Percentiles rank a stretch among this genome's conserved stretches.
Conservation (phyloP, 2,329 filamentous ascomycete genomes). For the Beauveria australis region DNA sequence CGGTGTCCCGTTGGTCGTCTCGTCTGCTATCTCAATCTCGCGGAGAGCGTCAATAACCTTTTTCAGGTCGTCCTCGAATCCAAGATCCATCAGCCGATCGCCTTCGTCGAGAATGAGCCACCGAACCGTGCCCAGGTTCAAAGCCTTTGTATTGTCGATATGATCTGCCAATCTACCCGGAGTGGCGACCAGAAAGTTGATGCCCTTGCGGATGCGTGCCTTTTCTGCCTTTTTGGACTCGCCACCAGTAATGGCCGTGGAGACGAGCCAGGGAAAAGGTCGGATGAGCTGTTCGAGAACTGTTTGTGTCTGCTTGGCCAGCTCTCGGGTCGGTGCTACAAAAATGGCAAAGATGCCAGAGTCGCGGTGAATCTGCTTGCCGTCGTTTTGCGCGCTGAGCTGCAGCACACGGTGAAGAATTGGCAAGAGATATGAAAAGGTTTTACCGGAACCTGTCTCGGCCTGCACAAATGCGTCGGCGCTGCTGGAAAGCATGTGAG, state of each 20-base stretch:
- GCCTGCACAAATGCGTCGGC: constrained; percentile 94
- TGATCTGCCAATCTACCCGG: constrained; percentile 89
- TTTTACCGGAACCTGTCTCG: constrained; percentile 96
- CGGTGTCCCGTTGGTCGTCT: constrained; percentile 48
- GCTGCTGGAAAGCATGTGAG: constrained; percentile 70
- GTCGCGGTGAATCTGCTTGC: constrained; percentile 62
- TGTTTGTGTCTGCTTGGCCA: constrained; percentile 86
- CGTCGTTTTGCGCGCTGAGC: constrained; percentile 52
- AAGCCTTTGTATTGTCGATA: constrained; percentile 79
- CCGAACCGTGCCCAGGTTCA: constrained; percentile 80
- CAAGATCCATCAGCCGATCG: constrained; percentile 95
- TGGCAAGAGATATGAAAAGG: constrained; percentile 86
- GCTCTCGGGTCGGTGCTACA: constrained; percentile 85
- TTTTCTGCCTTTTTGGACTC: constrained; percentile 77
- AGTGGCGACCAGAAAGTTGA: constrained; percentile 93
- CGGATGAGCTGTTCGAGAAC: constrained; percentile 79
- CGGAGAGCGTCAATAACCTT: constrained; percentile 77
- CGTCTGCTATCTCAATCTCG: constrained; percentile 49
- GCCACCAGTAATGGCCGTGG: constrained; percentile 69
- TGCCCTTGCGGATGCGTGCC: constrained; percentile 81
- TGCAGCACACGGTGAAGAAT: constrained; percentile 82
- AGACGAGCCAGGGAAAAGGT: constrained; percentile 91
- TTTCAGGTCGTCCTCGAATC: constrained; percentile 89
- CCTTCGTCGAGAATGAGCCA: constrained; percentile 96
- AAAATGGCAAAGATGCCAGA: constrained; percentile 90